Conservation (phyloP, 805 yeast genomes). For the Candida quercuum region DNA sequence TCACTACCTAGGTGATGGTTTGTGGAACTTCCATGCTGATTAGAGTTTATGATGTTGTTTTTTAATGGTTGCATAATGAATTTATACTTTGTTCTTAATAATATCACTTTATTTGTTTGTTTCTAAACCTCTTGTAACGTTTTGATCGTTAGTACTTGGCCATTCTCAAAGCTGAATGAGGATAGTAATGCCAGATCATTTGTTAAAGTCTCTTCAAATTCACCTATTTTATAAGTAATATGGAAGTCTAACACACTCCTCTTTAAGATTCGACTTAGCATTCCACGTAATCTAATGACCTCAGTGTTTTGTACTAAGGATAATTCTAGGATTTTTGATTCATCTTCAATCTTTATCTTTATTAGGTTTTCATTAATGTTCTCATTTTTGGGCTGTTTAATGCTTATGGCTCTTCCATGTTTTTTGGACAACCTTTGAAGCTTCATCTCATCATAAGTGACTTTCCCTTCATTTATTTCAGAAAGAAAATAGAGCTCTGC, state of each 20-base stretch:
- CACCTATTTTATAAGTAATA: conserved; percentile 19
- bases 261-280: conserved; percentile 22
- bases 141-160: conserved; percentile 11
- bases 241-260: conserved; percentile 21
- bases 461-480: conserved; percentile 30
- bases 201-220: conserved; percentile 15
- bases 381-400: neutral
- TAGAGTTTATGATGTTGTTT: conserved; percentile 15
- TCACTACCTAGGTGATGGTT: conserved; percentile 85
- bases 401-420: conserved; percentile 24
- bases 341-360: conserved; percentile 3
- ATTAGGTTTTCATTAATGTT: conserved; percentile 3
- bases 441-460: conserved; percentile 24
- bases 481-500: conserved; percentile 67
- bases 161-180: conserved; percentile 16
- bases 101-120: neutral
- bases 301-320: conserved; percentile 26
- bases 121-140: too few relatives aligned
- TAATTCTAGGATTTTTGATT: conserved; percentile 1
- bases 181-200: conserved; percentile 22
- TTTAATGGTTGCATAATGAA: neutral
- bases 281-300: conserved; percentile 30
- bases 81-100: conserved; percentile 3
- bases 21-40: conserved; percentile 62
- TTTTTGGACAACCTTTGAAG: conserved; percentile 39